A percentile compares a stretch with the other conserved stretches of the same genome.
Conservation (phyloP, 2,329 filamentous ascomycete genomes). For the Calycina marina region DNA sequence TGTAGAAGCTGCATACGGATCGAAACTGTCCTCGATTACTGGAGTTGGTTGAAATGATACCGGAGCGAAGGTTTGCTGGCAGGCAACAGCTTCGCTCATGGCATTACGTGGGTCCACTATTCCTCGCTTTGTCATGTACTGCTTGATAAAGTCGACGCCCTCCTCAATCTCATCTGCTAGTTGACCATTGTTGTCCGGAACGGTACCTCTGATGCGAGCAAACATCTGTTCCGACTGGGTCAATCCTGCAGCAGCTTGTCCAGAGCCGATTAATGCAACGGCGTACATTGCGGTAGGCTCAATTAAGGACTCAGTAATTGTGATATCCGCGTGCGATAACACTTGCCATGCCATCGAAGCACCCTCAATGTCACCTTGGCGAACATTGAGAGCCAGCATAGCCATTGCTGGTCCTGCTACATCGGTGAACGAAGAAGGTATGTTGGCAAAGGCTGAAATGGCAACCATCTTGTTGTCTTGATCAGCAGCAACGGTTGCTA, state of each 20-base stretch:
- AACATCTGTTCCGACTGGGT: constrained; percentile 76
- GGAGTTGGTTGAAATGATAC: constrained; percentile 40
- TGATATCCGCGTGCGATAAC: constrained; percentile 46
- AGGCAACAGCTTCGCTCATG: constrained; percentile 31
- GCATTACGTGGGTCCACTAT: constrained; percentile 39
- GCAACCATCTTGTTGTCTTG: constrained; percentile 56
- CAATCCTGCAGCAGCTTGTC: constrained; percentile 70
- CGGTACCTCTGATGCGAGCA: constrained; percentile 56
- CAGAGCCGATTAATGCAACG: constrained; percentile 73
- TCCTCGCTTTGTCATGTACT: constrained; percentile 41
- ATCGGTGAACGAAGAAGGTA: constrained; percentile 36
- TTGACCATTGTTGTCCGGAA: constrained; percentile 35
- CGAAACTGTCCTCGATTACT: constrained; percentile 66
- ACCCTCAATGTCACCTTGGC: constrained; percentile 61
- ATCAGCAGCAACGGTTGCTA: constrained; percentile 71
- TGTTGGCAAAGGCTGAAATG: constrained; percentile 45
- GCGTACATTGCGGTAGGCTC: constrained; percentile 86
- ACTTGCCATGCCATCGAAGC: constrained; percentile 72
- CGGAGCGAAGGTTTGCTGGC: constrained; percentile 31
- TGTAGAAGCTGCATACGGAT: constrained; percentile 79
- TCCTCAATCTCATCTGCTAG: constrained; percentile 74
- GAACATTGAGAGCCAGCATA: constrained; percentile 74
- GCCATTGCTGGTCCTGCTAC: constrained; percentile 54
- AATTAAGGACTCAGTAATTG: constrained; percentile 51
- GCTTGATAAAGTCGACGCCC: constrained; percentile 53